A percentile compares a stretch with the other conserved stretches of the same genome.
Conservation (phyloP, 2,329 filamentous ascomycete genomes). For the Atkinsonella texensis region DNA sequence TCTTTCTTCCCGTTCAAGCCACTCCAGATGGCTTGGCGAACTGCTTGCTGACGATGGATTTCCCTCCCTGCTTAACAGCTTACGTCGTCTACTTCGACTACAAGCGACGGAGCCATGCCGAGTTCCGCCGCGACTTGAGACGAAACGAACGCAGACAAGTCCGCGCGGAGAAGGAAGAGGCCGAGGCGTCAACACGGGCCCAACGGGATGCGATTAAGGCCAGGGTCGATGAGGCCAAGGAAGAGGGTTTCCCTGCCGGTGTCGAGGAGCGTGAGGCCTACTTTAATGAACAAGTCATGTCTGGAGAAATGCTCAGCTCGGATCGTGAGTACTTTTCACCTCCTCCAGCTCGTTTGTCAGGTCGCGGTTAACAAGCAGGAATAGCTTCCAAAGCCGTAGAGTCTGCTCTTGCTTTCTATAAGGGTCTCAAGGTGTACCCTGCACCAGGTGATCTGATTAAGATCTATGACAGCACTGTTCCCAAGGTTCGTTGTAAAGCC, state of each 20-base stretch:
- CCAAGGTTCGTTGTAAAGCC: constrained; percentile 52
- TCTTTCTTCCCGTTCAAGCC: constrained; percentile 9
- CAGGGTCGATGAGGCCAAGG: constrained; percentile 69
- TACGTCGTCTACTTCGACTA: constrained; percentile 61
- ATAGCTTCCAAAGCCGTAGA: constrained; percentile 60
- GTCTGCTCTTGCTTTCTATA: constrained; percentile 92
- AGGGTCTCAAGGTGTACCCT: constrained; percentile 96
- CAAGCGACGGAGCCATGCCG: constrained; percentile 48
- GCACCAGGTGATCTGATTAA: constrained; percentile 83
- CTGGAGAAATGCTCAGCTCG: constrained; percentile 70
- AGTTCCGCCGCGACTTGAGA: constrained; percentile 57
- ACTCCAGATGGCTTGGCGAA: background rate
- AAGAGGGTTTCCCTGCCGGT: constrained; percentile 81
- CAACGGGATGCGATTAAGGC: constrained; percentile 64
- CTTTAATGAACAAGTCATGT: constrained; percentile 91
- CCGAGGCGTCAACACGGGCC: constrained; percentile 49
- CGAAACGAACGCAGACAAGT: constrained; percentile 64
- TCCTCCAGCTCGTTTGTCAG: background rate
- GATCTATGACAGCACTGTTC: constrained; percentile 97
- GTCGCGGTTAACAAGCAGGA: background rate
- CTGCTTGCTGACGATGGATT: background rate
- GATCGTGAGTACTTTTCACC: constrained; percentile 47
- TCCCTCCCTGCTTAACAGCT: constrained; percentile 25
- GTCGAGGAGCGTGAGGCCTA: constrained; percentile 90
- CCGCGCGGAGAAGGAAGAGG: constrained; percentile 60